Evolutionary conservation across 2,329 filamentous ascomycete species (phyloP).

Genomic region (Monosporascus sp.): DNA sequence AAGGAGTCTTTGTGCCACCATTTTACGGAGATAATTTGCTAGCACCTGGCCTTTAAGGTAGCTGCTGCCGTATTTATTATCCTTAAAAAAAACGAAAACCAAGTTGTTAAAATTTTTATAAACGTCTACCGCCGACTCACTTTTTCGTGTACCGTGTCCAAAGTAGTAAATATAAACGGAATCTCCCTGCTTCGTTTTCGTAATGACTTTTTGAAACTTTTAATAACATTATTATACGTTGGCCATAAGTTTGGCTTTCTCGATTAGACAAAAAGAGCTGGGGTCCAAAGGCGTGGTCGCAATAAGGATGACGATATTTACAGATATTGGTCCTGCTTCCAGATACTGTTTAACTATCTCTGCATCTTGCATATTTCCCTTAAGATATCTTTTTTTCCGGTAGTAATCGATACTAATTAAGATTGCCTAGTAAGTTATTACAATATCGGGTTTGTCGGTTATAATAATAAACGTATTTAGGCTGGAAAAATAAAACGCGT

Average conservation of each 20-base stretch:
- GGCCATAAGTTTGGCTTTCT: too few species aligned
- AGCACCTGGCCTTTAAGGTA: not conserved
- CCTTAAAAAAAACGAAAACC: not conserved
- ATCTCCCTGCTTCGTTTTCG: not conserved
- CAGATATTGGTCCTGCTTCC: not conserved
- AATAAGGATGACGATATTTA: not conserved
- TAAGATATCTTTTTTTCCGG: not conserved
- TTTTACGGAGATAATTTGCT: not conserved
- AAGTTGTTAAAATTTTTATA: not conserved
- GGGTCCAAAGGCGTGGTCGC: not conserved
- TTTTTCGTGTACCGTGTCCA: constrained; percentile 2
- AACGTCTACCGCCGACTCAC: not conserved
- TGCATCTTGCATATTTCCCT: constrained; percentile 1
- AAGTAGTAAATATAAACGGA: not conserved
- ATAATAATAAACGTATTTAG: too few species aligned
- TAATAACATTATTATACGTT: too few species aligned
- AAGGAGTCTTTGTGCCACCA: constrained; percentile 2
- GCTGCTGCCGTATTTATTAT: not conserved
- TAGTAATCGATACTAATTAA: constrained; percentile 3
- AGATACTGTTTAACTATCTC: not conserved
- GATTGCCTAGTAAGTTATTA: not conserved
- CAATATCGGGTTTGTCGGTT: too few species aligned
- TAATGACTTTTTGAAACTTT: not conserved
- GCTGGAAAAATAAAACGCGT: too few species aligned
- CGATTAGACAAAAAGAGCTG: too few species aligned